phyloP scores from a whole-genome alignment of 2,329 filamentous ascomycete species.

The Rachicladosporium sp. region DNA sequence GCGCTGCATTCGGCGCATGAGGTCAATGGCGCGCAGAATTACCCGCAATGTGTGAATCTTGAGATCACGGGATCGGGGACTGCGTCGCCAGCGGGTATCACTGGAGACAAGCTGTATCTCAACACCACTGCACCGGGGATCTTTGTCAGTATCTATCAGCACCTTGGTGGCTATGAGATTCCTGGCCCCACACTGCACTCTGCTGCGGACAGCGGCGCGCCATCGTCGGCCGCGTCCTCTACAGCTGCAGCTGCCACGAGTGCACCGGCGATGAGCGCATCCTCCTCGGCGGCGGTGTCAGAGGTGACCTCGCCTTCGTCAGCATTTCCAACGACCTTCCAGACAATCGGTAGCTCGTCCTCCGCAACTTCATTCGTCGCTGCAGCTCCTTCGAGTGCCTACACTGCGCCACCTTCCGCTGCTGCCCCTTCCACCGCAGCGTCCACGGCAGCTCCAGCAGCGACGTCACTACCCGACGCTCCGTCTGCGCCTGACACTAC shows the following conservation, averaged over 20 bases:
- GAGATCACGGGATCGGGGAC: conserved; percentile 46
- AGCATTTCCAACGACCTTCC: too few species aligned
- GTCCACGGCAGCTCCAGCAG: neutral
- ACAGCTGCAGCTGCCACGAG: conserved; percentile 2
- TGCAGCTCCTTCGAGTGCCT: too few species aligned
- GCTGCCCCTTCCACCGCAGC: neutral
- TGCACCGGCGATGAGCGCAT: too few species aligned
- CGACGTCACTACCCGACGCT: conserved; percentile 1
- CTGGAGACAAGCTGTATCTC: conserved; percentile 40
- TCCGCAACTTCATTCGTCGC: too few species aligned
- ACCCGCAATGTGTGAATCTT: conserved; percentile 44
- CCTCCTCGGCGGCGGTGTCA: too few species aligned
- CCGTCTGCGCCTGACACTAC: conserved; percentile 2
- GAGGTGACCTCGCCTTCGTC: too few species aligned
- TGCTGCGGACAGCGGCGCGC: conserved; percentile 1
- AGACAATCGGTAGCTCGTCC: too few species aligned
- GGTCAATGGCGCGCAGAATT: conserved; percentile 35
- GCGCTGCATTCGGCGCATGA: conserved; percentile 44
- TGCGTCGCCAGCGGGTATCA: conserved; percentile 32
- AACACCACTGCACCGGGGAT: conserved; percentile 44
- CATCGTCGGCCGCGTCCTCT: conserved; percentile 4
- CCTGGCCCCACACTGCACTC: conserved; percentile 32
- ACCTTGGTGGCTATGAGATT: conserved; percentile 32
- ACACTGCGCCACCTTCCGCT: neutral
- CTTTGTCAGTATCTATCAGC: conserved; percentile 44